Evolutionary conservation across 2,329 filamentous ascomycete genomes (phyloP), one percentile per base, ranked within the genome.

Genomic region (Penicillium thymicola): DNA sequence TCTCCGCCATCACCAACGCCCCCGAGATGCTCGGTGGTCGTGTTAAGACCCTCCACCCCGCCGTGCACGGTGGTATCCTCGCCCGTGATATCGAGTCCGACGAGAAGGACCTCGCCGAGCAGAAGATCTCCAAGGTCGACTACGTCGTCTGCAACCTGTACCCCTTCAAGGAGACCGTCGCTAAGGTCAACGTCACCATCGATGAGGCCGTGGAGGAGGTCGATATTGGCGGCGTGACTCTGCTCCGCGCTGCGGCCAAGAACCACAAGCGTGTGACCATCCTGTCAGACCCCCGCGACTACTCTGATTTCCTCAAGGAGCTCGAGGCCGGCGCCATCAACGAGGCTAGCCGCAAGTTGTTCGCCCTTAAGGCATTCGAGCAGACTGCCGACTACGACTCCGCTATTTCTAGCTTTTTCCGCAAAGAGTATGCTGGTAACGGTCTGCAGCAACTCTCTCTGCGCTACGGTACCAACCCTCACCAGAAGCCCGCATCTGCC

Each of bases 71-170:
- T 57, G 79, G 80, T 64, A 97, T 99, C 67, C 88, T 99, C 60
- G 94, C 94, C 59, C 90, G 94, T 64, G 87, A 97, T 77, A 88
- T 97, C 65, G 92, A 89, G 65, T 93, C 92, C 14, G 94, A 99
- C 77, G 91, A 97, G 79, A 95, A 96, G 78, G 94, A 99, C 72
- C 87, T 99, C 48, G 91, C 90, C 50, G 89, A 94, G 76, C 91
- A 96, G 79, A 94, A 92, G 78, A 96, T 96, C 75, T 84, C 89
- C 80, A 96, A 96, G 80, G 91, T 96, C 58, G 91, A 96, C 83
- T 96, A 88, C 69, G 91, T 96, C 67, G 89, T 99, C 73, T 97
- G 94, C 88, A 99, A 99, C 80, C 84, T 99, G 54, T 97, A 99
- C 78, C 94, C 94, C 13, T 99, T 99, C 86, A 97, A 97, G 81